A percentile compares a stretch with the other conserved stretches of the same genome.
phyloP scores from a whole-genome alignment of 805 yeast species.

The Metschnikowia similis region DNA sequence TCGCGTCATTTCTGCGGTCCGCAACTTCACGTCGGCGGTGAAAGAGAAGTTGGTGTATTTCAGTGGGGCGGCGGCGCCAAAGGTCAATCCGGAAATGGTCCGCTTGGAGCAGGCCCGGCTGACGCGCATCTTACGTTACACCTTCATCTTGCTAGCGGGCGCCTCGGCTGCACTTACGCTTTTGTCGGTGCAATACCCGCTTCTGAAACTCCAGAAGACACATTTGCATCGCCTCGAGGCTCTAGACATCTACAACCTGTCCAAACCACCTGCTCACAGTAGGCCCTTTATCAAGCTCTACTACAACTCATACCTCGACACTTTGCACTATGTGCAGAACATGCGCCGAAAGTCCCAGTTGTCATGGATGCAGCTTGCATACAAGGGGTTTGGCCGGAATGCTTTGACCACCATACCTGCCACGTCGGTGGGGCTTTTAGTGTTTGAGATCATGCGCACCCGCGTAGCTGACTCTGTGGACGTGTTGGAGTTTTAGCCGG shows the following conservation, averaged over 20 bases:
- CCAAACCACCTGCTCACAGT: constrained; percentile 15
- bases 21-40: constrained; percentile 33
- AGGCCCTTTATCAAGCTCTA: constrained; percentile 48
- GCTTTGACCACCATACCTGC: constrained; percentile 81
- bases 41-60: constrained; percentile 19
- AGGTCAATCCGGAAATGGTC: constrained; percentile 13
- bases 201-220: constrained; percentile 71
- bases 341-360: constrained; percentile 51
- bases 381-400: constrained; percentile 71
- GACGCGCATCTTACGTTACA: constrained; percentile 55
- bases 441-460: constrained; percentile 75
- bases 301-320: constrained; percentile 72
- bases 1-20: constrained; percentile 40
- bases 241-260: constrained; percentile 56
- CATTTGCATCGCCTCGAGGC: constrained; percentile 80
- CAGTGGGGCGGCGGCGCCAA: constrained; percentile 14
- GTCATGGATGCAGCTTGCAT: constrained; percentile 63
- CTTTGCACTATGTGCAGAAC: constrained; percentile 51
- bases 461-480: constrained; percentile 31
- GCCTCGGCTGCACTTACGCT: constrained; percentile 78
- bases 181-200: constrained; percentile 78
- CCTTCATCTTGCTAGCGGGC: constrained; percentile 78
- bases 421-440: constrained; percentile 79
- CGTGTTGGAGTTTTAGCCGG: constrained; percentile 10
- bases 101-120: constrained; percentile 32